These are phyloP conservation scores for Auxenochlorella pyrenoidosa DNA, from an alignment of 139 green algal species.

Conservation along the genomic window DNA sequence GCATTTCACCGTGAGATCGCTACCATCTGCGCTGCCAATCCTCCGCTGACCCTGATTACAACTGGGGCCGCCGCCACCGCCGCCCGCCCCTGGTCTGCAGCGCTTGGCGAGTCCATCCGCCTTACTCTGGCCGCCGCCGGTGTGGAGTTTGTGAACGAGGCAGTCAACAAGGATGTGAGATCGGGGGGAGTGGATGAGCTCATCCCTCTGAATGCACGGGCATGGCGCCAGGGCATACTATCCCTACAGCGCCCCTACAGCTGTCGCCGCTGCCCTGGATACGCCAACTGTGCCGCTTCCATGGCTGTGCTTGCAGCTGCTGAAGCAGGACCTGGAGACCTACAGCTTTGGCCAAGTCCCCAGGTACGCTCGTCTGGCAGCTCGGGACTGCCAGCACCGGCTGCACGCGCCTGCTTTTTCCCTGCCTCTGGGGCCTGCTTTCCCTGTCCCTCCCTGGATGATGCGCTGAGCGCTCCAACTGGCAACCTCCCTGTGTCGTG, in stretches of 20 bases:
- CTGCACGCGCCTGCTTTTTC: not conserved
- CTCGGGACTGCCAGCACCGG: not conserved
- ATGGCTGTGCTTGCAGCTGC: not conserved
- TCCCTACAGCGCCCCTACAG: too few species aligned
- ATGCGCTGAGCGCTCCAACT: not conserved
- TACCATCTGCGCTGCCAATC: not conserved
- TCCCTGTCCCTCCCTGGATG: not conserved
- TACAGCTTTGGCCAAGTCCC: conserved; percentile 1
- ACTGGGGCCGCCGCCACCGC: not conserved
- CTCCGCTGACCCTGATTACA: not conserved
- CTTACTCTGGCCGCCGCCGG: not conserved
- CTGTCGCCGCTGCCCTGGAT: too few species aligned
- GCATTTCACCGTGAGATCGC: not conserved
- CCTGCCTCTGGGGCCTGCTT: not conserved
- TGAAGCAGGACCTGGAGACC: conserved; percentile 4
- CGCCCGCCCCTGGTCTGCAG: not conserved
- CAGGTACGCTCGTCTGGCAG: not conserved
- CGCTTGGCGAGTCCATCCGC: not conserved
- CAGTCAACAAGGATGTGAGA: not conserved
- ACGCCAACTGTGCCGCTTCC: too few species aligned
- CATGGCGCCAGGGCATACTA: too few species aligned
- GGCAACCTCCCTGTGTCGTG: not conserved
- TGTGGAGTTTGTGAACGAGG: conserved; percentile 13
- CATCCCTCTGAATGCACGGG: too few species aligned
- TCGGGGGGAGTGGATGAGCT: not conserved